Base-by-base conservation (phyloP, 116 monocot species). In the Posidonia oceanica region DNA sequence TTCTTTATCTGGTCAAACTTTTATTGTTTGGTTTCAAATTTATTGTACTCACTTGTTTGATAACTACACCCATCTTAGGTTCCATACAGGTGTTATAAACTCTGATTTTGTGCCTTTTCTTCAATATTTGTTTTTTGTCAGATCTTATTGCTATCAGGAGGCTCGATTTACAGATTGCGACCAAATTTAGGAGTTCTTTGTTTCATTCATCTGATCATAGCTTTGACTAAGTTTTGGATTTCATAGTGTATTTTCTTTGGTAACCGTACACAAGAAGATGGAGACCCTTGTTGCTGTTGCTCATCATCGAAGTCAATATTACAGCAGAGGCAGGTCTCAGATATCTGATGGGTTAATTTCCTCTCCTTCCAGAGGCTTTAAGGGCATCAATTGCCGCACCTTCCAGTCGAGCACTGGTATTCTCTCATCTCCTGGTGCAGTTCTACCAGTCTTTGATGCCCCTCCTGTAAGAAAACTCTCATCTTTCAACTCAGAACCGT, bases 401-500 rank as follows among this genome's bases (percentile, higher is more conserved):
- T 83, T 79, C 16, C 61, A 83, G 18, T 78, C 78, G 6, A 52
- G 67, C 48, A 16, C 38, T 8, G 75, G 83, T 5, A 69, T 83
- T 56, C 67, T 75, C 2, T 5, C 68, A 48, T 39, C 54, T 69
- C 56, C 44, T 23, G 13, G 22, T 68, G 52, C 44, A 11, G 51
- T 22, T 22, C 22, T 22, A 36, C 63, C 36, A 14, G 21, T 14
- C 3, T 48, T 48, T 48, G 48, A 11, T 13, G 18, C 52, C 51
- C 61, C 51, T 29, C 3, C 60, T 5, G 1, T 12, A 36, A 72
- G 18, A 6, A 62, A 44, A 3, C 48, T 5, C 5, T 40, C 44
- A 6, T 51, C 63, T 23, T 63, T 55, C 55, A 17, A 64, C 63
- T 72, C 75, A 20, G 75, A 66, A 48, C 80, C 75, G 2, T 39